Base-by-base conservation (phyloP, 305 asterid species). In the Fraxinus xanthoxyloides region DNA sequence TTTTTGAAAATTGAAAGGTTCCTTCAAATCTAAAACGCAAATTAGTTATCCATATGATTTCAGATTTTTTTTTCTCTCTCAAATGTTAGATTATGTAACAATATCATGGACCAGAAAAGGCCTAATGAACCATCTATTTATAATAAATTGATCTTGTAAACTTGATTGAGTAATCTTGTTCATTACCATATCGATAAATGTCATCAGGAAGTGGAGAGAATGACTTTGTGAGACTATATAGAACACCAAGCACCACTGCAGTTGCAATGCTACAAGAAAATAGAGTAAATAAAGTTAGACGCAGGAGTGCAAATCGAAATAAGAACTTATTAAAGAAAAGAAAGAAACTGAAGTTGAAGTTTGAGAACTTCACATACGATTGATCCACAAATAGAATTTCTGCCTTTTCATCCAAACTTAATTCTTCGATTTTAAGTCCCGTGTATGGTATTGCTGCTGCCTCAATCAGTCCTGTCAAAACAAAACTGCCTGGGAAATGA, bases 391-490 rank as follows among this genome's bases (percentile, higher is more conserved):
- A 92, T 87, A 96, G 86, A 73, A 96, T 83, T 87, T 93, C 99
- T 4, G 99, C 97, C 89, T 92, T 96, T 90, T 93, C 94, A 82
- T 96, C 99, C 88, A 92, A 84, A 88, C 91, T 90, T 81, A 96
- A 86, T 80, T 90, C 97, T 85, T 85, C 92, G 77, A 94, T 82
- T 67, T 89, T 82, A 72, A 96, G 82, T 77, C 97, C 98, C 0
- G 90, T 88, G 85, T 90, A 91, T 54, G 92, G 91, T 51, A 96
- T 72, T 75, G 98, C 91, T 75, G 90, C 97, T 77, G 95, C 85
- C 92, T 94, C 99, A 54, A 96, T 90, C 77, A 94, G 79, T 84
- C 98, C 99, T 94, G 98, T 92, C 97, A 96, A 92, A 92, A 90
- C 92, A 88, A 93, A 94, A 94, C 99, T 96, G 99, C 90, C 98